Evolutionary conservation across 2,329 filamentous ascomycete genomes (phyloP).

Genomic region (Raffaelea ambrosiae): DNA sequence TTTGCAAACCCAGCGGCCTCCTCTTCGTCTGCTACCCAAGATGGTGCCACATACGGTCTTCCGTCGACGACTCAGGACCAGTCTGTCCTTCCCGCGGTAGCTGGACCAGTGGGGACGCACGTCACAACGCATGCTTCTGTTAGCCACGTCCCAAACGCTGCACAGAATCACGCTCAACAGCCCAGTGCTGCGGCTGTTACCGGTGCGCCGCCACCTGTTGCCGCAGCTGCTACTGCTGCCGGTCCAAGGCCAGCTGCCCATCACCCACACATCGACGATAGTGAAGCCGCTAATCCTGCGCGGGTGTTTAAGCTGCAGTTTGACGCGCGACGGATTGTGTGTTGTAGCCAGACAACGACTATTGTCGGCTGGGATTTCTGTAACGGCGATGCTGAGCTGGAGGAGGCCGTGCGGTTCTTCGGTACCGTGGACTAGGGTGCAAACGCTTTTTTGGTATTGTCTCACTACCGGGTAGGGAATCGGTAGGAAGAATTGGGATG

Average conservation of each 20-base stretch:
- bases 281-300: slow-evolving; percentile 37
- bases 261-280: slow-evolving; percentile 39
- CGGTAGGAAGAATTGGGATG: too few relatives aligned
- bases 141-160: too few relatives aligned
- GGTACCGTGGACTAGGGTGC: slow-evolving; percentile 48
- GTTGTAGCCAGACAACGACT: slow-evolving; percentile 81
- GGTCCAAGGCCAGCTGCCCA: not conserved
- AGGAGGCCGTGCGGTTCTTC: slow-evolving; percentile 73
- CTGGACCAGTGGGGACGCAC: not conserved
- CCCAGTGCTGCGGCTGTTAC: not conserved
- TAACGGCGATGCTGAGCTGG: slow-evolving; percentile 70
- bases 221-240: not conserved
- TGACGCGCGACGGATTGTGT: slow-evolving; percentile 85
- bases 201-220: not conserved
- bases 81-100: slow-evolving; percentile 8
- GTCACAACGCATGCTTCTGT: too few relatives aligned
- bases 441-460: too few relatives aligned
- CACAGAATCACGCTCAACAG: too few relatives aligned
- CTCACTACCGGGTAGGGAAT: too few relatives aligned
- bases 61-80: not conserved
- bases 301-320: slow-evolving; percentile 96
- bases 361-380: slow-evolving; percentile 99
- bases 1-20: too few relatives aligned
- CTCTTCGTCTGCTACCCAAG: too few relatives aligned
- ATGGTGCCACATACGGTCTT: too few relatives aligned